Evolutionary conservation across 1,139 yeast genomes (phyloP).

Genomic region (Tardiomyces blankii): DNA sequence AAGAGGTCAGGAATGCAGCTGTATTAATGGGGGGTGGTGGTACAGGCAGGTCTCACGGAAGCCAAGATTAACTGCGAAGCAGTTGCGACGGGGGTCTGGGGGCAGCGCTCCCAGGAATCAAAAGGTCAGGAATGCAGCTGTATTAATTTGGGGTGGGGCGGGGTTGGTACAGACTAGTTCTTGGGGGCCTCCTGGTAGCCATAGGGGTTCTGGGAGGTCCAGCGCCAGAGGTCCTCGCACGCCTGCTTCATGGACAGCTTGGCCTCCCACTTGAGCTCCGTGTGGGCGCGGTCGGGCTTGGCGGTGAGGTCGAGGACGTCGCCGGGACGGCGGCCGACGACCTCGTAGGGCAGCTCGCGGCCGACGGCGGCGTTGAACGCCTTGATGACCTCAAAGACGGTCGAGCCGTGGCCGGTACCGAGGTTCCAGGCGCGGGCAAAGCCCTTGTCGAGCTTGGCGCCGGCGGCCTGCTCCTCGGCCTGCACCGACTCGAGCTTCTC

Average conservation of each 20-base stretch:
- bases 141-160: too few relatives aligned
- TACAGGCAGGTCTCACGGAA: too few relatives aligned
- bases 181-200: constrained; percentile 35
- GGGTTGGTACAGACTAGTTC: not conserved
- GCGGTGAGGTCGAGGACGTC: constrained; percentile 73
- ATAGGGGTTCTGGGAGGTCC: constrained; percentile 61
- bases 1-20: too few relatives aligned
- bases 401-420: constrained; percentile 72
- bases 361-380: constrained; percentile 67
- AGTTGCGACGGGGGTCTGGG: too few relatives aligned
- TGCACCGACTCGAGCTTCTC: constrained; percentile 38
- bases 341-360: constrained; percentile 50
- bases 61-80: too few relatives aligned
- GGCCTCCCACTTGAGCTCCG: constrained; percentile 58
- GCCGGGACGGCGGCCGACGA: constrained; percentile 61
- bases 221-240: constrained; percentile 65
- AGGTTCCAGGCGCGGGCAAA: constrained; percentile 71
- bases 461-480: constrained; percentile 10
- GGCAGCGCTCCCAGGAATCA: too few relatives aligned
- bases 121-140: too few relatives aligned
- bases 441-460: constrained; percentile 27
- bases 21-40: too few relatives aligned
- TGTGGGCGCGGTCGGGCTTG: constrained; percentile 52
- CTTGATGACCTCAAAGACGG: constrained; percentile 60
- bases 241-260: constrained; percentile 48